These are phyloP conservation scores for Odontarrhena argentea DNA, from an alignment of 345 rosid species.

Conservation along the genomic window DNA sequence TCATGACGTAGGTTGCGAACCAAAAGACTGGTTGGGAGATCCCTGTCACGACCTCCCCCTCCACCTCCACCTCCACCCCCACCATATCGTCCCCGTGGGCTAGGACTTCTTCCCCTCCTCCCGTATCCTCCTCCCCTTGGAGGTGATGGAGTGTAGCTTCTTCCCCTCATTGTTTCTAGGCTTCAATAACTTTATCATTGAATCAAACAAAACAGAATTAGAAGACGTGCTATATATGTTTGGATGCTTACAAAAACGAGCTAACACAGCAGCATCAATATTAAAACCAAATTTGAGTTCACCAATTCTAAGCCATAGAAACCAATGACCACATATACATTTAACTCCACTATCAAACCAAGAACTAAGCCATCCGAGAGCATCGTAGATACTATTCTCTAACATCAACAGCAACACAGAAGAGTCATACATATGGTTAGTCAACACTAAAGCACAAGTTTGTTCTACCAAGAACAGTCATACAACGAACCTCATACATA, in stretches of 20 bases:
- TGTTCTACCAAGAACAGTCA: neutral
- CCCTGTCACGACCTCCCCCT: conserved; percentile 53
- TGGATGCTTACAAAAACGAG: conserved; percentile 8
- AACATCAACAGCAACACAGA: neutral
- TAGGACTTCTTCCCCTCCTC: conserved; percentile 80
- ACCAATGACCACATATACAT: neutral
- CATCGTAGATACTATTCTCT: neutral
- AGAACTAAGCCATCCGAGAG: neutral
- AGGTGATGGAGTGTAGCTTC: conserved; percentile 86
- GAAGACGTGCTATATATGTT: neutral
- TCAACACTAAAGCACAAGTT: neutral
- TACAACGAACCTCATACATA: too few relatives aligned
- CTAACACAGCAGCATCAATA: conserved; percentile 1
- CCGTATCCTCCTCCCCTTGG: conserved; percentile 82
- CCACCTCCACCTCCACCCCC: conserved; percentile 41
- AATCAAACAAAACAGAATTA: neutral
- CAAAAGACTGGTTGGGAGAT: conserved; percentile 94
- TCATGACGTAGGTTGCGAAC: conserved; percentile 98
- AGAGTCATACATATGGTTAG: too few relatives aligned
- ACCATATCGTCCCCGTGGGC: conserved; percentile 80
- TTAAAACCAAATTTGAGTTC: conserved; percentile 1
- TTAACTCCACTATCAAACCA: neutral
- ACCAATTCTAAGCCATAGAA: neutral
- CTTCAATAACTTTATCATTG: conserved; percentile 17
- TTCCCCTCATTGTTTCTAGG: conserved; percentile 71